phyloP scores from a whole-genome alignment of 768 basidiomycete species.

The Dictyophora rubrovolvata region DNA sequence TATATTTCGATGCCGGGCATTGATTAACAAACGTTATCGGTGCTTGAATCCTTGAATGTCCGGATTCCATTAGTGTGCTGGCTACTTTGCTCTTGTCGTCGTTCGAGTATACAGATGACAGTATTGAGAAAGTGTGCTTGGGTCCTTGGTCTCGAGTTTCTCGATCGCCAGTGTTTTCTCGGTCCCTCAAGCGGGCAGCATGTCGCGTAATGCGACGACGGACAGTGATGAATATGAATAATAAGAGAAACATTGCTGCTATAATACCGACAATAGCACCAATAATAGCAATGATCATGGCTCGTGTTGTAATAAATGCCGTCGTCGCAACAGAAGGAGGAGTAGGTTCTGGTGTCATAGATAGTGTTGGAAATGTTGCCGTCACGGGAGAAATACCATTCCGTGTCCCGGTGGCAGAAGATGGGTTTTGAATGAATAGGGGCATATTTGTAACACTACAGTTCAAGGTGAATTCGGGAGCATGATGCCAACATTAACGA shows the following conservation, averaged over 20 bases:
- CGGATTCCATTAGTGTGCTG: not conserved
- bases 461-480: too few relatives aligned
- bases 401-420: too few relatives aligned
- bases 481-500: not conserved
- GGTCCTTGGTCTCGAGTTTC: not conserved
- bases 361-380: not conserved
- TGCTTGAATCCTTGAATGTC: not conserved
- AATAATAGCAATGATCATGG: slow-evolving; percentile 1
- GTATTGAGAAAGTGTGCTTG: not conserved
- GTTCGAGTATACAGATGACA: not conserved
- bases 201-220: slow-evolving; percentile 4
- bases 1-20: not conserved
- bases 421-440: not conserved
- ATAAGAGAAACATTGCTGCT: not conserved
- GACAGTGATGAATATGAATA: slow-evolving; percentile 2
- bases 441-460: not conserved
- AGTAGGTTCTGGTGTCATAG: not conserved
- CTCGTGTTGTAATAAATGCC: not conserved
- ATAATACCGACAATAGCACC: not conserved
- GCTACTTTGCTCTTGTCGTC: not conserved
- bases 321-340: slow-evolving; percentile 1
- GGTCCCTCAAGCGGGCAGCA: slow-evolving; percentile 1
- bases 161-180: not conserved
- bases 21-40: not conserved
- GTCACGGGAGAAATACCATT: not conserved